Evolutionary conservation across 345 rosid species (phyloP).

Genomic region (Anacardium occidentale): DNA sequence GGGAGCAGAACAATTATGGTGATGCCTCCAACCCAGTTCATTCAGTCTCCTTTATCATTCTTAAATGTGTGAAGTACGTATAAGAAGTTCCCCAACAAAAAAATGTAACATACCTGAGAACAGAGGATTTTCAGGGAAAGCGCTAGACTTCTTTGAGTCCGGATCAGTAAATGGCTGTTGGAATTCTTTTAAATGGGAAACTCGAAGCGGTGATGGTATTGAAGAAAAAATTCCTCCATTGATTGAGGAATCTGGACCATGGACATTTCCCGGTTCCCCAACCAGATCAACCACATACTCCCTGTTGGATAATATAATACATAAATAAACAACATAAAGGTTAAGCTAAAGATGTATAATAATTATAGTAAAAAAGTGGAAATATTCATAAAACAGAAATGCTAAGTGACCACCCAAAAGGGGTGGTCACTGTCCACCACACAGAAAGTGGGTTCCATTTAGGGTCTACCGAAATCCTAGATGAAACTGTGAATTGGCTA

Average conservation of each 20-base stretch:
- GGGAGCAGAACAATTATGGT: background rate
- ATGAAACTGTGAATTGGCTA: too few species aligned
- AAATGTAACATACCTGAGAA: slow-evolving; percentile 43
- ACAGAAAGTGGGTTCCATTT: too few species aligned
- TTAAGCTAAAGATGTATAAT: background rate
- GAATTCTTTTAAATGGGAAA: slow-evolving; percentile 55
- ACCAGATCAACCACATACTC: slow-evolving; percentile 96
- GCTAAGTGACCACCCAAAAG: too few species aligned
- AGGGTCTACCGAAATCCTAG: too few species aligned
- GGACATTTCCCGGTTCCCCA: slow-evolving; percentile 86
- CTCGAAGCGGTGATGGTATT: slow-evolving; percentile 67
- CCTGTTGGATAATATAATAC: slow-evolving; percentile 45
- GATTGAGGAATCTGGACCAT: slow-evolving; percentile 81
- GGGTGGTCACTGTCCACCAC: too few species aligned
- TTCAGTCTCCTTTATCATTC: slow-evolving; percentile 3
- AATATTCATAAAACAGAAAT: too few species aligned
- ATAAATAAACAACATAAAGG: slow-evolving; percentile 11
- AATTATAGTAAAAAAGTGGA: background rate
- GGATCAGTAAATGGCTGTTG: slow-evolving; percentile 43
- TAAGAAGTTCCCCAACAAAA: background rate
- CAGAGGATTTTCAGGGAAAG: slow-evolving; percentile 35
- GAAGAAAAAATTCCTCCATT: slow-evolving; percentile 61
- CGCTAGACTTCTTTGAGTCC: slow-evolving; percentile 25
- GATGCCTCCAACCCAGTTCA: slow-evolving; percentile 2
- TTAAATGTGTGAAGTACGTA: background rate